A percentile compares a stretch with the other conserved stretches of the same genome.
Evolutionary conservation across 2,329 filamentous ascomycete genomes (phyloP).

Genomic region (Paracoccidioides brasiliensis): DNA sequence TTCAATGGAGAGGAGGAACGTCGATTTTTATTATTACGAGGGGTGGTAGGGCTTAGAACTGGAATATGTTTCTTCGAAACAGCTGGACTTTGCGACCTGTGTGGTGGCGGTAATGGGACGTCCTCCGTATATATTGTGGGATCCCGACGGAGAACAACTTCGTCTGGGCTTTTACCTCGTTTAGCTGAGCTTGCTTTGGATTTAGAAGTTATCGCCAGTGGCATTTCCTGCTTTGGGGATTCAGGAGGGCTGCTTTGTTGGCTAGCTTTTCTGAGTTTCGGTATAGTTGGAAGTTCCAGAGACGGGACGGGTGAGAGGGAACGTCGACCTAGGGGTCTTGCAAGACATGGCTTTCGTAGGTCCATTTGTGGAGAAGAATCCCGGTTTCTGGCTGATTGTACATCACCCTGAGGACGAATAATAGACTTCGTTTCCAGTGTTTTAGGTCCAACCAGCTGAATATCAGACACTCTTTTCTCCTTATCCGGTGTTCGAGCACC

Average conservation of each 20-base stretch:
- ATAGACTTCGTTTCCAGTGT: background rate
- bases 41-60: conserved; percentile 36
- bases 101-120: conserved; percentile 34
- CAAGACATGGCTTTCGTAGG: conserved; percentile 14
- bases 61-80: conserved; percentile 25
- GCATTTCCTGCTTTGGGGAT: conserved; percentile 8
- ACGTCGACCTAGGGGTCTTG: conserved; percentile 21
- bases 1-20: conserved; percentile 87
- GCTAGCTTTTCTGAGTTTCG: conserved; percentile 28
- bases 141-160: conserved; percentile 3
- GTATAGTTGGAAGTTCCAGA: conserved; percentile 31
- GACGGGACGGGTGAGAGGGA: conserved; percentile 37
- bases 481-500: background rate
- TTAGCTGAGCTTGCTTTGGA: conserved; percentile 14
- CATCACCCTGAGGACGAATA: background rate
- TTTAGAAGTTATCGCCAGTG: conserved; percentile 17
- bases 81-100: conserved; percentile 39
- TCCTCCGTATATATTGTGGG: conserved; percentile 17
- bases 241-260: conserved; percentile 20
- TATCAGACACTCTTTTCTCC: background rate
- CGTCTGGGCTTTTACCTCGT: conserved; percentile 17
- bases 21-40: conserved; percentile 41
- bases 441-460: background rate
- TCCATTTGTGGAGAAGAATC: background rate
- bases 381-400: background rate